Conservation (phyloP, 2,329 filamentous ascomycete species). For the Emergomyces pasteurianus region DNA sequence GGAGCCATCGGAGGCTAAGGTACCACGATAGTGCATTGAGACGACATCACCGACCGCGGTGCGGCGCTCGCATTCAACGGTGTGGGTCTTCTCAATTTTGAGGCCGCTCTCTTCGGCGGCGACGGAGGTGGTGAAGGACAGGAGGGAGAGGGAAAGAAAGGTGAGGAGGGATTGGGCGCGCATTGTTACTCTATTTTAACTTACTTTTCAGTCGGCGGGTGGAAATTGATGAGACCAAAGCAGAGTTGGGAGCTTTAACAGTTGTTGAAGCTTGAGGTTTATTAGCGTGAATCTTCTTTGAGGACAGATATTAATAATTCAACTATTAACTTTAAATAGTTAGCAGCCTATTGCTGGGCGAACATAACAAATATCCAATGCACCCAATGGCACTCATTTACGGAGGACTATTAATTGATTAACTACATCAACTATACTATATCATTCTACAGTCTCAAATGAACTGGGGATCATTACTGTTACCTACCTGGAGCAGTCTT, state of each 20-base stretch:
- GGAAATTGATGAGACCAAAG: background rate
- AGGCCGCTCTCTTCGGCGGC: conserved; percentile 44
- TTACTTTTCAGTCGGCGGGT: background rate
- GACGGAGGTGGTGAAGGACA: conserved; percentile 29
- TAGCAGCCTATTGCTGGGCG: no score
- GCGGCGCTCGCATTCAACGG: conserved; percentile 65
- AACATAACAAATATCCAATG: no score
- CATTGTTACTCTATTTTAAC: background rate
- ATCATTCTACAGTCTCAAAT: no score
- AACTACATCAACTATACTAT: no score
- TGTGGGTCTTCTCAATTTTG: conserved; percentile 63
- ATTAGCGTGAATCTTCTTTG: no score
- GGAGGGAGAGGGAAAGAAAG: conserved; percentile 17
- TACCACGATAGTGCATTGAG: conserved; percentile 80
- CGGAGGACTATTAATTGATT: no score
- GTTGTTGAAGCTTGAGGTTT: background rate
- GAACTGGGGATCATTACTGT: no score
- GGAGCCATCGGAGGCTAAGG: conserved; percentile 57
- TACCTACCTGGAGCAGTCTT: no score
- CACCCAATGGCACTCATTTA: no score
- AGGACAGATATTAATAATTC: background rate
- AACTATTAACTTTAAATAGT: no score
- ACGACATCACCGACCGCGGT: conserved; percentile 65
- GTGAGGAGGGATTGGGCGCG: background rate
- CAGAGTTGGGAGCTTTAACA: background rate